Conservation (phyloP, 2,329 filamentous ascomycete species). For the Plectosphaerella plurivora region DNA sequence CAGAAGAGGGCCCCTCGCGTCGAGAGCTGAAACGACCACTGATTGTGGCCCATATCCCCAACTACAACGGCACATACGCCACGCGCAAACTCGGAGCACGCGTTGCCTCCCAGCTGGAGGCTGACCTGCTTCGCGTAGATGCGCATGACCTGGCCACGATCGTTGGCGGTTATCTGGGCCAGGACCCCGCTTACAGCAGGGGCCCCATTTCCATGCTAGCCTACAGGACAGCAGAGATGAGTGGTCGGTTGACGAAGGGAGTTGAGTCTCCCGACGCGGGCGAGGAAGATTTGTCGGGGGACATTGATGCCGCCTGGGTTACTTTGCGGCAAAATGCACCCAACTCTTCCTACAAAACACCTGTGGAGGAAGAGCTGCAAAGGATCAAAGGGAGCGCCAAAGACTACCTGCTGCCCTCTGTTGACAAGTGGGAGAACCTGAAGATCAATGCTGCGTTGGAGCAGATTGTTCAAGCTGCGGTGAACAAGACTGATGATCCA, state of each 20-base stretch:
- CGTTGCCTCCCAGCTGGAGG: slow-evolving; percentile 55
- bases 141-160: slow-evolving; percentile 67
- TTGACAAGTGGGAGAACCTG: slow-evolving; percentile 56
- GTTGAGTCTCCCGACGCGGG: slow-evolving; percentile 35
- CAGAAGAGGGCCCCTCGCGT: slow-evolving; percentile 12
- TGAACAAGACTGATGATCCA: slow-evolving; percentile 24
- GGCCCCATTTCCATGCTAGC: slow-evolving; percentile 50
- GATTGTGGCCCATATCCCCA: slow-evolving; percentile 28
- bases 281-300: slow-evolving; percentile 21
- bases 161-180: slow-evolving; percentile 65
- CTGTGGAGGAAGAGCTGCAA: slow-evolving; percentile 38
- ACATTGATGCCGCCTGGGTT: slow-evolving; percentile 18
- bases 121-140: slow-evolving; percentile 65
- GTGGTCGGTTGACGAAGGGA: slow-evolving; percentile 46
- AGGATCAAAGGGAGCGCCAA: slow-evolving; percentile 31
- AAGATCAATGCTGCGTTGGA: slow-evolving; percentile 57
- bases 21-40: slow-evolving; percentile 24
- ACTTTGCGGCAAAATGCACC: slow-evolving; percentile 14
- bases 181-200: slow-evolving; percentile 44
- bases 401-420: slow-evolving; percentile 23
- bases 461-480: slow-evolving; percentile 46
- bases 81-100: slow-evolving; percentile 48
- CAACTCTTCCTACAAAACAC: slow-evolving; percentile 17
- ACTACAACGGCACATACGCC: slow-evolving; percentile 20
- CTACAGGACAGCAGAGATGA: slow-evolving; percentile 51